These are phyloP conservation scores for Colletotrichum filicis DNA, from an alignment of 2,329 filamentous ascomycete species.

Conservation along the genomic window DNA sequence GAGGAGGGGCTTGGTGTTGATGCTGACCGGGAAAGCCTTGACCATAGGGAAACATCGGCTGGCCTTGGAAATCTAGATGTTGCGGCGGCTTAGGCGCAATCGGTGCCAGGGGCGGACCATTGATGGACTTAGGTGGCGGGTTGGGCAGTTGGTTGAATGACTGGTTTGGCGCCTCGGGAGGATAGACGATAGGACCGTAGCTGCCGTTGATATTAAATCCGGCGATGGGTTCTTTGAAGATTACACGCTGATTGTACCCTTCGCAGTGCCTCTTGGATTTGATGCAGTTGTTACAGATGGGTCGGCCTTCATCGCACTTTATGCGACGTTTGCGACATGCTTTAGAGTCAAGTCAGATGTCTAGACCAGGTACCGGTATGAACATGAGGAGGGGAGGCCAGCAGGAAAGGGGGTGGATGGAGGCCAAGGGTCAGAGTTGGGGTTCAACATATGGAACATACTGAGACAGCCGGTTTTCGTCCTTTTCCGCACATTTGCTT, in stretches of 20 bases:
- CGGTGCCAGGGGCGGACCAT: conserved; percentile 51
- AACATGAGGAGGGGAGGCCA: not conserved
- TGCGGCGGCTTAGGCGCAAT: conserved; percentile 65
- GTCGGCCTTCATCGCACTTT: conserved; percentile 93
- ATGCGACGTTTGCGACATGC: conserved; percentile 94
- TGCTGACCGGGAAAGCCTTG: conserved; percentile 41
- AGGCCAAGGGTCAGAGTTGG: not conserved
- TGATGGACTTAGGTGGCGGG: conserved; percentile 51
- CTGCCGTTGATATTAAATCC: conserved; percentile 61
- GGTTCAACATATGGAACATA: conserved; percentile 55
- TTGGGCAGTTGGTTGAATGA: conserved; percentile 57
- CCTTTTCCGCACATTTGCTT: conserved; percentile 67
- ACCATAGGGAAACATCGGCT: conserved; percentile 42
- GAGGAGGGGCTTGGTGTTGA: conserved; percentile 38
- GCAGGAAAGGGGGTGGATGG: not conserved
- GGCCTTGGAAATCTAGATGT: conserved; percentile 46
- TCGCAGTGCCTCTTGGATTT: conserved; percentile 88
- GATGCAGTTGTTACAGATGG: conserved; percentile 84
- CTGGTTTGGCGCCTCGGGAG: conserved; percentile 56
- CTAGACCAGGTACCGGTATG: not conserved
- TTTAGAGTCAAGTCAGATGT: conserved; percentile 47
- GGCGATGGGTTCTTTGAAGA: conserved; percentile 80
- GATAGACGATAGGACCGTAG: conserved; percentile 56
- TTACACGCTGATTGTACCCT: conserved; percentile 83
- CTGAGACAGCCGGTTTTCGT: conserved; percentile 95